Conservation (phyloP, 768 basidiomycete genomes). For the Agaricus sinodeliciosus region DNA sequence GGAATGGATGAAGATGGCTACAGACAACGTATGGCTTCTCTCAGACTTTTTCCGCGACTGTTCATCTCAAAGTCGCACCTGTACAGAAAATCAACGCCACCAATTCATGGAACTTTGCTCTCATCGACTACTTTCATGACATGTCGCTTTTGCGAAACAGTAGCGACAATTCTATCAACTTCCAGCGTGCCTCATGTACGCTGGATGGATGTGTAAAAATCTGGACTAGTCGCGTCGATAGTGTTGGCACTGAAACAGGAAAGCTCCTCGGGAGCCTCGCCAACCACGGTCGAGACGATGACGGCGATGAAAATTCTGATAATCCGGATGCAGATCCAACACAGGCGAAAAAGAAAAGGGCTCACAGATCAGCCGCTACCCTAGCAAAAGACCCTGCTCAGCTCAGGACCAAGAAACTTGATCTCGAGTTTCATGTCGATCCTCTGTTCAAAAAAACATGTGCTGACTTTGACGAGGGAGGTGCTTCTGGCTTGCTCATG, state of each 20-base stretch:
- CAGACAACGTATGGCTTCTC: constrained; percentile 74
- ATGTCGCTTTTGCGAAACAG: constrained; percentile 93
- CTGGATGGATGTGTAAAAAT: constrained; percentile 99
- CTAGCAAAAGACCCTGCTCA: constrained; percentile 83
- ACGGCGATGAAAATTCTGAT: constrained; percentile 55
- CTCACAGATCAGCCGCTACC: constrained; percentile 70
- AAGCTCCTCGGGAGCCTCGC: constrained; percentile 90
- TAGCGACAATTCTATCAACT: constrained; percentile 95
- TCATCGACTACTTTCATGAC: constrained; percentile 99
- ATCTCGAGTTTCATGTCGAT: constrained; percentile 94
- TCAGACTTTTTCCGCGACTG: constrained; percentile 11
- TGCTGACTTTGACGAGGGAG: constrained; percentile 98
- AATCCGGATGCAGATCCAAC: constrained; percentile 63
- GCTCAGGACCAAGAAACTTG: constrained; percentile 86
- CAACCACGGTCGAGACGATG: constrained; percentile 43
- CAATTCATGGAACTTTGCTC: constrained; percentile 96
- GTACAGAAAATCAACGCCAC: constrained; percentile 94
- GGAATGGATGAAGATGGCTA: constrained; percentile 99
- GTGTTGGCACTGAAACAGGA: constrained; percentile 93
- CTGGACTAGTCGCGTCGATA: constrained; percentile 97
- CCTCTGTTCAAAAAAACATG: constrained; percentile 97
- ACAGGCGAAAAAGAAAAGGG: constrained; percentile 56
- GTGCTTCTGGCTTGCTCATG: constrained; percentile 93
- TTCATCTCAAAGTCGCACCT: neutral
- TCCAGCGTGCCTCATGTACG: constrained; percentile 96